A percentile compares a stretch with the other conserved stretches of the same genome.
phyloP scores from a whole-genome alignment of 768 basidiomycete species.

The Boletus rufocinnamomeus region DNA sequence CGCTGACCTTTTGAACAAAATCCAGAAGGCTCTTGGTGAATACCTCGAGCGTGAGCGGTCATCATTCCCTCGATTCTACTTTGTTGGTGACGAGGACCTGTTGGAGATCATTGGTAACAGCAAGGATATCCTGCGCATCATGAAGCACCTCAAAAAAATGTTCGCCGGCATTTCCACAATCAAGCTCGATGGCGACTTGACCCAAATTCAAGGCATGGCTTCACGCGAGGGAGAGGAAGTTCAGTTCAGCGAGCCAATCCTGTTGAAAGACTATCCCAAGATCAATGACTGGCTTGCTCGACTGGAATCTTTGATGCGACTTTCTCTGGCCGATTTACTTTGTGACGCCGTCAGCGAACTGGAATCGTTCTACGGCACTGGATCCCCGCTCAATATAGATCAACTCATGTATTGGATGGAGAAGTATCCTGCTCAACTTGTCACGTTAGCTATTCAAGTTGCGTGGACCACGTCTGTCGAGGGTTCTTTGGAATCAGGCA shows the following conservation, averaged over 20 bases:
- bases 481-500: constrained; percentile 54
- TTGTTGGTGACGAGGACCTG: constrained; percentile 98
- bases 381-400: constrained; percentile 57
- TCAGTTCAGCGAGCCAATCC: constrained; percentile 75
- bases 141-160: constrained; percentile 99
- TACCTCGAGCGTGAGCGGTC: constrained; percentile 97
- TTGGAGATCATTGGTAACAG: constrained; percentile 99
- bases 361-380: constrained; percentile 74
- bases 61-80: constrained; percentile 99
- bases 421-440: constrained; percentile 92
- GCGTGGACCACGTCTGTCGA: constrained; percentile 93
- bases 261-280: constrained; percentile 91
- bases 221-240: constrained; percentile 97
- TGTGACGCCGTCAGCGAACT: constrained; percentile 80
- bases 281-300: constrained; percentile 98
- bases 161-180: constrained; percentile 96
- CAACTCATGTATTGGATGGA: constrained; percentile 90
- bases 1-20: constrained; percentile 94
- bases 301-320: constrained; percentile 90
- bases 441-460: constrained; percentile 93
- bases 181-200: constrained; percentile 81
- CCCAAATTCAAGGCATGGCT: constrained; percentile 89
- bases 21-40: constrained; percentile 98
- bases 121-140: constrained; percentile 96
- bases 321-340: constrained; percentile 82